Percentiles rank a stretch among this genome's conserved stretches.
phyloP scores from a whole-genome alignment of 345 rosid species.

The Camelina neglecta region DNA sequence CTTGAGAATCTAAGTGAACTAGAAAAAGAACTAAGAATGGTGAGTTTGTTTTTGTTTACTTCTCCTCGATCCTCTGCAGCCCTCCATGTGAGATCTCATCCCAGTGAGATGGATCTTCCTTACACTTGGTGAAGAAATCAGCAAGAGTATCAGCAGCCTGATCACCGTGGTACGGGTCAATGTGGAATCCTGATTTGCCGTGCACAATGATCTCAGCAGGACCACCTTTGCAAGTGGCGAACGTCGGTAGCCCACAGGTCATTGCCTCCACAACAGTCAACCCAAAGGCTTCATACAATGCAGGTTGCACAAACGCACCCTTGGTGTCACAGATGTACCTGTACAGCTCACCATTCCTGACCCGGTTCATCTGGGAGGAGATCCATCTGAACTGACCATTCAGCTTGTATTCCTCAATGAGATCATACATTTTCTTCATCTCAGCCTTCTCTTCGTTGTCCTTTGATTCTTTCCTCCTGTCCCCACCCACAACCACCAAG shows the following conservation, averaged over 20 bases:
- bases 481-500: slow-evolving; percentile 93
- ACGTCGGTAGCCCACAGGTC: slow-evolving; percentile 97
- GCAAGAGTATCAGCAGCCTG: slow-evolving; percentile 77
- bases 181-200: slow-evolving; percentile 83
- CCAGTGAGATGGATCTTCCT: slow-evolving; percentile 73
- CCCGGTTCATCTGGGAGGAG: slow-evolving; percentile 83
- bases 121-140: slow-evolving; percentile 74
- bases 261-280: slow-evolving; percentile 95
- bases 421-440: slow-evolving; percentile 82
- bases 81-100: slow-evolving; percentile 74
- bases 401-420: slow-evolving; percentile 65
- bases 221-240: slow-evolving; percentile 95
- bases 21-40: not conserved
- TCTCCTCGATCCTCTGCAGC: slow-evolving; percentile 82
- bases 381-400: slow-evolving; percentile 94
- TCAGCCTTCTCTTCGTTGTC: slow-evolving; percentile 92
- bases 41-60: slow-evolving; percentile 45
- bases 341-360: slow-evolving; percentile 95
- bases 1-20: slow-evolving; percentile 5
- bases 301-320: slow-evolving; percentile 88
- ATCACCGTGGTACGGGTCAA: slow-evolving; percentile 91
- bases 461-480: slow-evolving; percentile 86
- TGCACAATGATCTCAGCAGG: slow-evolving; percentile 95
- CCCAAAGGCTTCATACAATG: slow-evolving; percentile 96
- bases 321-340: slow-evolving; percentile 83